Base-by-base conservation (phyloP, 208 protist species). In the Leishmania tropica region DNA sequence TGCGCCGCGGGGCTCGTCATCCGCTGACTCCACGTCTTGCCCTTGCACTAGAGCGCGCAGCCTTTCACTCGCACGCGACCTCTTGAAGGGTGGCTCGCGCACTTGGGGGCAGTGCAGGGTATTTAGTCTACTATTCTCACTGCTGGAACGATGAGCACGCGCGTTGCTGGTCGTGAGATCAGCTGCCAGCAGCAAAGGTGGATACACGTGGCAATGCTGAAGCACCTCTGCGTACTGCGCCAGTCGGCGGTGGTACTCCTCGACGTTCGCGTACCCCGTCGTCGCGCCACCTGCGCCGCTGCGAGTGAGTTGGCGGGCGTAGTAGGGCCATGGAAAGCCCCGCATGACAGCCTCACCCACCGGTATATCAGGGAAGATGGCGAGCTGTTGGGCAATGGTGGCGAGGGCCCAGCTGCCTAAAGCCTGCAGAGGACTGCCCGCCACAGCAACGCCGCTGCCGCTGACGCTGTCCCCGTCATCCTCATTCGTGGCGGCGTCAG, bases 371-470 rank as follows among this genome's bases (percentile, higher is more conserved):
- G 89, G 89, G 58, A 94, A 95, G 45, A 89, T 48, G 70, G 81
- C 76, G 45, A 94, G 80, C 72, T 91, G 83, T 65, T 84, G 81
- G 10, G 76, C 80, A 19, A 94, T 67, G 42, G 83, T 71, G 51
- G 87, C 86, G 24, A 96, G 71, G 56, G 92, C 89, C 80, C 89
- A 95, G 83, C 85, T 87, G n/a, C 87, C 90, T n/a, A 96, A 62
- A 11, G 81, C 84, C 51, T 87, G 86, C 45, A 96, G 70, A 17
- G 86, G 77, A 47, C 78, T 81, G 47, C 68, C 75, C 64, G 73
- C n/a, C 53, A 72, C 31, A 8, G 70, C 42, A 21, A 56, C 47
- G 31, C 51, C 68, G 64, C 53, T 53, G 37, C n/a, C 48, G 35
- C 24, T 67, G 75, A 3, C 56, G 5, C n/a, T 78, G 24, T 83